Base-by-base conservation (phyloP, 352 stramenopile species). In the Phytophthora pluvialis region DNA sequence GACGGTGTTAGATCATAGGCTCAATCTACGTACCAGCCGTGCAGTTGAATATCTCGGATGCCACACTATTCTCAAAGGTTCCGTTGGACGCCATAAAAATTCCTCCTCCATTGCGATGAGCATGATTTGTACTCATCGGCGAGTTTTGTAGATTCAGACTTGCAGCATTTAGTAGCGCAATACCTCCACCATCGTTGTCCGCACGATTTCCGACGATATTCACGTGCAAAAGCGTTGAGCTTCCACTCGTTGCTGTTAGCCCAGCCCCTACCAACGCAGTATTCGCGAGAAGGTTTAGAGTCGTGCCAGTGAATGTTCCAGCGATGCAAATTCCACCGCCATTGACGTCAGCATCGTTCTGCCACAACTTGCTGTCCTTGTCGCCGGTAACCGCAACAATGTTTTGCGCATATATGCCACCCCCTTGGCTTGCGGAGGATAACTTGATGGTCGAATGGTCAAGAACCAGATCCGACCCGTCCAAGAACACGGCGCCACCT, bases 41-140 rank as follows among this genome's bases (percentile, higher is more conserved):
- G 49, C 74, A 78, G 1, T 46, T 32, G 3, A 16, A 44, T 12
- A 90, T 56, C 2, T 60, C n/a, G 0, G 75, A 90, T 15, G 21
- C 16, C 0, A 39, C 18, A 28, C 74, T 71, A 32, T 77, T 78
- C 1, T 36, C 32, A 6, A 84, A 62, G 3, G 63, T 75, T 5
- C 73, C 79, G 40, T 83, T 86, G 0, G 80, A 72, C 4, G 54
- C 57, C 16, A 84, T 39, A 10, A 67, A 73, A 18, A 91, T 16
- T 2, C 80, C 82, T 1, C 82, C 82, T n/a, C 82, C 82, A 46
- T 74, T 60, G 0, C 54, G 43, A 9, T 7, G 31, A 0, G 82
- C 82, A 13, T 13, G 38, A 18, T 89, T 89, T 4, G 12, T 46
- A 0, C 5, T 33, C 15, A 87, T 50, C 0, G 4, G 45, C 8